Base-by-base conservation (phyloP, 345 rosid species). In the Pistacia atlantica region DNA sequence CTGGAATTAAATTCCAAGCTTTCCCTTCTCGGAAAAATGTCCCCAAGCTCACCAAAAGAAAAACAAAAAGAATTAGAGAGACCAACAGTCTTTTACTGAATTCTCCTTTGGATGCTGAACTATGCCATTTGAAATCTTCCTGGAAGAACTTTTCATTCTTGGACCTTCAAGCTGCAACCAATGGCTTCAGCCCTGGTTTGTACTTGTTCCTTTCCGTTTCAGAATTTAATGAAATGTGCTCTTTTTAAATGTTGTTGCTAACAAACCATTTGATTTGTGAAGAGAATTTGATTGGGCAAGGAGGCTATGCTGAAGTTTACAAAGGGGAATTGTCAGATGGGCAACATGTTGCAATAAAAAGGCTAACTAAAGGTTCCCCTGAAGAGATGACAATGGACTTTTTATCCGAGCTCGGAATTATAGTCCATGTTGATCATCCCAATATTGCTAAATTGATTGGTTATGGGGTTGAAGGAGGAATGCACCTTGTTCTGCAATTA, bases 381-480 rank as follows among this genome's bases (percentile, higher is more conserved):
- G 99, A 93, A 64, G 98, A 95, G 77, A 95, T 93, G 93, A 90
- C 95, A 0, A 73, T 86, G 66, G 99, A 93, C 82, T 95, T 84
- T 80, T 78, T 95, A 71, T 93, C 98, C 1, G 99, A 92, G 82
- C 90, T 92, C 35, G 99, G 99, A 69, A 92, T 95, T 37, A 92
- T 92, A 58, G 97, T 87, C 77, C 99, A 95, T 77, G 97, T 92
- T 71, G 92, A 92, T 75, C 98, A 90, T 84, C 98, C 99, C n/a
- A 90, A 91, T 75, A 92, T 93, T 67, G 99, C 99, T 72, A 92
- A 87, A 78, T 77, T 92, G 65, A 88, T 93, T 67, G 99, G 98
- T 0, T 90, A 92, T 66, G 92, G 99, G 45, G 93, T 95, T 65
- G 99, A 93, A 86, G 98, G 93, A 73, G 99, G 98, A 54, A 92